Conservation (phyloP, 352 stramenopile species). For the Peronospora tabacina region DNA sequence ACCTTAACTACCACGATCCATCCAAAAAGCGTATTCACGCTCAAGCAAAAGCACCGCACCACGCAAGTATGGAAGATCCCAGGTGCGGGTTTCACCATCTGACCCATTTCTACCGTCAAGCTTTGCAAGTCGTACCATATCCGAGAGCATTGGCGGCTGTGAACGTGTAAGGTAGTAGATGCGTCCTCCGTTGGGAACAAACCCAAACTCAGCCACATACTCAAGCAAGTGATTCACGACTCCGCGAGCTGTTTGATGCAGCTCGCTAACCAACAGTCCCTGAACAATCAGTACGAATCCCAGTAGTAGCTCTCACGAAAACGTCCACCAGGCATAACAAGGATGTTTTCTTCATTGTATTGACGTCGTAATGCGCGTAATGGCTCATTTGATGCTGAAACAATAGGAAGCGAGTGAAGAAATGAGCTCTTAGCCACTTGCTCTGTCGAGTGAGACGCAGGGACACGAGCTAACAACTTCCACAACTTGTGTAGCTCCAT, state of each 20-base stretch:
- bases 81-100: constrained; percentile 26
- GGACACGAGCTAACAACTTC: constrained; percentile 47
- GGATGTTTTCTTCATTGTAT: constrained; percentile 35
- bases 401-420: constrained; percentile 32
- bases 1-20: constrained; percentile 44
- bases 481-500: constrained; percentile 68
- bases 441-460: constrained; percentile 4
- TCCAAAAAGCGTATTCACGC: constrained; percentile 79
- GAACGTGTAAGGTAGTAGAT: constrained; percentile 88
- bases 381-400: constrained; percentile 3
- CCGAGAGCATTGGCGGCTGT: constrained; percentile 87
- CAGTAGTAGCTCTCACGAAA: constrained; percentile 92
- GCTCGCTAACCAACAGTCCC: constrained; percentile 69
- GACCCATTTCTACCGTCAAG: constrained; percentile 4
- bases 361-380: constrained; percentile 9
- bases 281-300: constrained; percentile 90
- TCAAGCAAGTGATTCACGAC: constrained; percentile 84
- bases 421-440: constrained; percentile 18
- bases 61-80: constrained; percentile 42
- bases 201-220: constrained; percentile 79
- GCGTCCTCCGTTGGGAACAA: constrained; percentile 85
- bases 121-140: constrained; percentile 61
- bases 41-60: constrained; percentile 51
- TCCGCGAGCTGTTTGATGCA: constrained; percentile 63
- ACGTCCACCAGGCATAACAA: constrained; percentile 83